Conservation (phyloP, 129 eudicot species). For the Saussurea involucrata region DNA sequence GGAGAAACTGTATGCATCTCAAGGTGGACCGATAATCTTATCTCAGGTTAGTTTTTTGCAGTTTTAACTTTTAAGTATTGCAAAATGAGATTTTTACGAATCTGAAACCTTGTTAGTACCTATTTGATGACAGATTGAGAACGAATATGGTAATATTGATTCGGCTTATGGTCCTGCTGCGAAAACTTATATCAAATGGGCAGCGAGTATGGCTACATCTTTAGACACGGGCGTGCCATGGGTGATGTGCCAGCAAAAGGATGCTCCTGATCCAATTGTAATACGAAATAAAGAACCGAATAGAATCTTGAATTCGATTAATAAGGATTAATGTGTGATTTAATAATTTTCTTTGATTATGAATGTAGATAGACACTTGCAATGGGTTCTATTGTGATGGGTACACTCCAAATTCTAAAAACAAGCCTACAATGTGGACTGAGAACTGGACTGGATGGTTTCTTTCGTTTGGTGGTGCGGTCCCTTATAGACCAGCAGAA, state of each 20-base stretch:
- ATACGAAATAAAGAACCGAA: neutral
- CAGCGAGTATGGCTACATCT: conserved; percentile 91
- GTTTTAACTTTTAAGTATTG: neutral
- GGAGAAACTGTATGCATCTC: conserved; percentile 83
- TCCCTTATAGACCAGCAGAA: conserved; percentile 79
- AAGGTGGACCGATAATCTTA: conserved; percentile 93
- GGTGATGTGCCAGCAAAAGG: conserved; percentile 95
- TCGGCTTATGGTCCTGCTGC: conserved; percentile 57
- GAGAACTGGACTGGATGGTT: conserved; percentile 99
- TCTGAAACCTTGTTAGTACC: neutral
- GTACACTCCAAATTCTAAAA: conserved; percentile 74
- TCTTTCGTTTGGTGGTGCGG: conserved; percentile 63
- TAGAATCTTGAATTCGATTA: neutral
- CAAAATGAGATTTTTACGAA: neutral
- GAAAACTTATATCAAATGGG: conserved; percentile 78
- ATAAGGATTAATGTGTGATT: neutral
- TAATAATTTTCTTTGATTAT: neutral
- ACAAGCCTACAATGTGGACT: conserved; percentile 93
- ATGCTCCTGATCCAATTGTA: conserved; percentile 90
- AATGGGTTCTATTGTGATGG: conserved; percentile 96
- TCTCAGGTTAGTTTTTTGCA: conserved; percentile 65
- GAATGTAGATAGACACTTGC: conserved; percentile 81
- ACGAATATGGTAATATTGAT: conserved; percentile 85
- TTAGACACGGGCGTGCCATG: conserved; percentile 94
- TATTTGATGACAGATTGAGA: conserved; percentile 64